Evolutionary conservation across 108 stramenopile genomes (phyloP).

Genomic region (Phaeodactylum tricornutum): DNA sequence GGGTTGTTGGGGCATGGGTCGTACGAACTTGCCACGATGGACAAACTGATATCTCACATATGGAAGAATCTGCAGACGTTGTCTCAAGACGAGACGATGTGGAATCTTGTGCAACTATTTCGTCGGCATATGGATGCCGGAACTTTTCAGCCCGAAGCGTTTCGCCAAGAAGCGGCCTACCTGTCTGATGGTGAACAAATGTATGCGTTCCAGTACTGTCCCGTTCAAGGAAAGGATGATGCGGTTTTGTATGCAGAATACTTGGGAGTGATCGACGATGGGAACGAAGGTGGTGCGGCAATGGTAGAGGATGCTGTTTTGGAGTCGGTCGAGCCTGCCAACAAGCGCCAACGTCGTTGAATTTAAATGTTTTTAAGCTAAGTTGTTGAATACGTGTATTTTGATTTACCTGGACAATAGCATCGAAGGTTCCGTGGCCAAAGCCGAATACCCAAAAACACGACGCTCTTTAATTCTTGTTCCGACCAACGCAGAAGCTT

Average conservation of each 20-base stretch:
- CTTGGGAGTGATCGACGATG: constrained; percentile 75
- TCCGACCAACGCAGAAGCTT: too few species aligned
- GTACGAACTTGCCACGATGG: constrained; percentile 84
- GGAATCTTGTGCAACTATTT: constrained; percentile 70
- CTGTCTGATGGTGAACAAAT: constrained; percentile 80
- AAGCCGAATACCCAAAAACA: too few species aligned
- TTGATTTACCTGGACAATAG: too few species aligned
- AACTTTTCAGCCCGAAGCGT: constrained; percentile 76
- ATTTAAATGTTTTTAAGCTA: too few species aligned
- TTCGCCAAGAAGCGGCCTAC: constrained; percentile 75
- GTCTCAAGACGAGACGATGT: constrained; percentile 76
- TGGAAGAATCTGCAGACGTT: constrained; percentile 78
- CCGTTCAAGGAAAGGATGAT: constrained; percentile 41
- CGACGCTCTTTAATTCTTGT: too few species aligned
- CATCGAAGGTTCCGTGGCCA: too few species aligned
- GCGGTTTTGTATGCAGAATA: constrained; percentile 60
- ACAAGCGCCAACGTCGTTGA: constrained; percentile 1
- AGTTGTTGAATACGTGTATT: too few species aligned
- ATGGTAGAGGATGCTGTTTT: constrained; percentile 2
- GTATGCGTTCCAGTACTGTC: constrained; percentile 80
- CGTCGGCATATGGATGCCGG: constrained; percentile 57
- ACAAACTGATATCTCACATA: constrained; percentile 79
- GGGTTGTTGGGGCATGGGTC: constrained; percentile 73
- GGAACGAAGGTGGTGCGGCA: constrained; percentile 15
- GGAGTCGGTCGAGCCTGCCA: constrained; percentile 1